These are phyloP conservation scores for Musa troglodytarum DNA, from an alignment of 176 grass and related monocot genomes.

Conservation along the genomic window DNA sequence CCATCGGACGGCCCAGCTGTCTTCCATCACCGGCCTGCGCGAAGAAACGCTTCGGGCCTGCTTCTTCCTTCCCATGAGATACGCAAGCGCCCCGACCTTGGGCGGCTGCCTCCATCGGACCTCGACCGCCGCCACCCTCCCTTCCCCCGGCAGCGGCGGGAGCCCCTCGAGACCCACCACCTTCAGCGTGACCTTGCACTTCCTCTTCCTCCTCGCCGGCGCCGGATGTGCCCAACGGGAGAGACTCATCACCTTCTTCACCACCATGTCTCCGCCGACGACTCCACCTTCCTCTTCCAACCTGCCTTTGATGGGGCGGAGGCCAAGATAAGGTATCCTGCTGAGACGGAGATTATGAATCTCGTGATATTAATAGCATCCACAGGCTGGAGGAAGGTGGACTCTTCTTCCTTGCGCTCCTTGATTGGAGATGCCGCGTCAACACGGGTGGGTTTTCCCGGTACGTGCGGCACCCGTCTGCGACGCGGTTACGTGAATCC, in stretches of 20 bases:
- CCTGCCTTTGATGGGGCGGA: not conserved
- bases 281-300: not conserved
- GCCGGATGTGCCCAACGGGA: not conserved
- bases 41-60: constrained; percentile 1
- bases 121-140: constrained; percentile 38
- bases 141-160: constrained; percentile 10
- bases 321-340: not conserved
- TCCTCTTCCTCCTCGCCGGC: constrained; percentile 7
- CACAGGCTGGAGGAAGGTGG: not conserved
- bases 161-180: constrained; percentile 46
- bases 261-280: constrained; percentile 1
- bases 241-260: not conserved
- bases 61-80: constrained; percentile 18
- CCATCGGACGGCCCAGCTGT: constrained; percentile 40
- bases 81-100: constrained; percentile 22
- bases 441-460: not conserved
- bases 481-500: not conserved
- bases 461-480: not conserved
- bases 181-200: constrained; percentile 36
- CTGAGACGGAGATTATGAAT: not conserved
- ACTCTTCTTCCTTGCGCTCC: not conserved
- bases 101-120: constrained; percentile 38
- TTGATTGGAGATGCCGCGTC: constrained; percentile 1
- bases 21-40: constrained; percentile 13
- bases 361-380: not conserved